phyloP scores from a whole-genome alignment of 257 asterid species.

The Coffea eugenioides region DNA sequence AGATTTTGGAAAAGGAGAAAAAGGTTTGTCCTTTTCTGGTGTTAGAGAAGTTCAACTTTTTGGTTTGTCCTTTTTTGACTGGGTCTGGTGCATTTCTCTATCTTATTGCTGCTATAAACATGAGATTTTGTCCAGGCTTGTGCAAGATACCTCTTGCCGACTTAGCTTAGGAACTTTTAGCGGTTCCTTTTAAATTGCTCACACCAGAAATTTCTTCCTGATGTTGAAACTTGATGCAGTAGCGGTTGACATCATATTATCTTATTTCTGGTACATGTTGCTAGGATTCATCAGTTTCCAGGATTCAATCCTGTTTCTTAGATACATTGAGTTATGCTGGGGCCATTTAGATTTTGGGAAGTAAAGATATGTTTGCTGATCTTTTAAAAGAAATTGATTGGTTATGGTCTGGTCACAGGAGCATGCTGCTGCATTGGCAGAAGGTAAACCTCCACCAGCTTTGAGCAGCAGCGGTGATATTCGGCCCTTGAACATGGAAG shows the following conservation, averaged over 20 bases:
- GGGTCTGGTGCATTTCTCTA: background rate
- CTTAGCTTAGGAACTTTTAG: slow-evolving; percentile 4
- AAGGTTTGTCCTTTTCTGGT: slow-evolving; percentile 41
- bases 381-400: background rate
- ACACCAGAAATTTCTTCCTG: background rate
- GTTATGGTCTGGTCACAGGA: slow-evolving; percentile 54
- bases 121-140: background rate
- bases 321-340: background rate
- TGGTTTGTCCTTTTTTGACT: background rate
- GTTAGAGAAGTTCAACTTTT: background rate
- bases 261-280: background rate
- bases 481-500: slow-evolving; percentile 69
- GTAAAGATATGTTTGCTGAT: background rate
- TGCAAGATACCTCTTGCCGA: background rate
- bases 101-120: background rate
- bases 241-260: background rate
- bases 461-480: slow-evolving; percentile 73
- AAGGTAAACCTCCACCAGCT: slow-evolving; percentile 70
- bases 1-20: slow-evolving; percentile 78
- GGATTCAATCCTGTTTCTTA: background rate
- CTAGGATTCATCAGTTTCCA: background rate
- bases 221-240: background rate
- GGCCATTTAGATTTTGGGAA: background rate
- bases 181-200: background rate
- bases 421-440: slow-evolving; percentile 64